Conservation (phyloP, 495 filamentous ascomycete species). For the Neurospora sp. region DNA sequence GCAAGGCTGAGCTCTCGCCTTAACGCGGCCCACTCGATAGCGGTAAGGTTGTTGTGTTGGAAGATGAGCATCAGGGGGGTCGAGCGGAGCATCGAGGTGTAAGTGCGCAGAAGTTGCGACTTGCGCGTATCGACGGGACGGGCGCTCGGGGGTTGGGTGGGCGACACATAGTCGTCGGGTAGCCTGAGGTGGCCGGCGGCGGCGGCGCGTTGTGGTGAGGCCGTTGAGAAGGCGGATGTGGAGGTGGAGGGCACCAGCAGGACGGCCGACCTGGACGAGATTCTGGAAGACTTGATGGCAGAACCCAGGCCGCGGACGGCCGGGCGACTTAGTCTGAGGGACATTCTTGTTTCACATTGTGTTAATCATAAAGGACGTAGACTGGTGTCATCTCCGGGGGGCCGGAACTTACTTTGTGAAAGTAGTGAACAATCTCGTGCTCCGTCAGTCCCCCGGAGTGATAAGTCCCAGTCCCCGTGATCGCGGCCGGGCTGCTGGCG, state of each 20-base stretch:
- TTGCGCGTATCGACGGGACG: slow-evolving; percentile 79
- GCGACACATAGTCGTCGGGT: slow-evolving; percentile 47
- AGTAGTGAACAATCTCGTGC: background rate
- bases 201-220: slow-evolving; percentile 27
- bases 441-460: background rate
- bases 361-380: background rate
- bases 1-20: slow-evolving; percentile 69
- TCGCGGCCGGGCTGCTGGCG: background rate
- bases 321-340: slow-evolving; percentile 23
- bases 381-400: background rate
- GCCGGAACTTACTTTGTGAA: background rate
- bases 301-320: slow-evolving; percentile 17
- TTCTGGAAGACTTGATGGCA: slow-evolving; percentile 13
- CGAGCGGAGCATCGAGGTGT: slow-evolving; percentile 85
- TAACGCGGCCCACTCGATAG: slow-evolving; percentile 77
- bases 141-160: slow-evolving; percentile 79
- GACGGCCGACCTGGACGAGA: slow-evolving; percentile 6
- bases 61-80: slow-evolving; percentile 84
- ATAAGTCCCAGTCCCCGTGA: background rate
- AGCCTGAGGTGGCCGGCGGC: slow-evolving; percentile 38
- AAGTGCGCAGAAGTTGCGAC: slow-evolving; percentile 87
- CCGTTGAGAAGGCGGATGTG: slow-evolving; percentile 2
- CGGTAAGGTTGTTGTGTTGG: slow-evolving; percentile 92
- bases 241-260: slow-evolving; percentile 12
- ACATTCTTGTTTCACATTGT: slow-evolving; percentile 10